Evolutionary conservation across 2,329 filamentous ascomycete genomes (phyloP).

Genomic region (Plectosphaerella cucumerina): DNA sequence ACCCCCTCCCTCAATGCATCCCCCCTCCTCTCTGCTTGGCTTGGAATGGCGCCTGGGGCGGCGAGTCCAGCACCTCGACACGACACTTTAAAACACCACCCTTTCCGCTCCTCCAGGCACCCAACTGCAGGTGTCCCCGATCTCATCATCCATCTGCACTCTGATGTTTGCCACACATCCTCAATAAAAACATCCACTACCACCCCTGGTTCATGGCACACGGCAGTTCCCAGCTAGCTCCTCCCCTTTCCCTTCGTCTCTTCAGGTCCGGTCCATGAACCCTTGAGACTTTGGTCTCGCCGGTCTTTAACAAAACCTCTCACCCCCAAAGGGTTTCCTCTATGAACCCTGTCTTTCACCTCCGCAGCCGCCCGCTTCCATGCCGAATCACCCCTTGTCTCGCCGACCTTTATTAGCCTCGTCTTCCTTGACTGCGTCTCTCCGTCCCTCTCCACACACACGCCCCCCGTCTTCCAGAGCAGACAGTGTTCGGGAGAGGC

Average conservation of each 20-base stretch:
- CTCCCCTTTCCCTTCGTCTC: neutral
- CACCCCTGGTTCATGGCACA: neutral
- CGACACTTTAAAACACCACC: too few relatives aligned
- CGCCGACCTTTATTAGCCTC: constrained; percentile 14
- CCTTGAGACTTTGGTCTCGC: too few relatives aligned
- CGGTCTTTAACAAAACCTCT: neutral
- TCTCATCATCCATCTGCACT: neutral
- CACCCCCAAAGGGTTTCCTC: constrained; percentile 1
- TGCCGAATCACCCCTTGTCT: constrained; percentile 12
- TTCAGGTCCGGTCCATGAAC: neutral
- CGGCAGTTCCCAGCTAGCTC: neutral
- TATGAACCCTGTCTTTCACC: constrained; percentile 9
- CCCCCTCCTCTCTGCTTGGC: too few relatives aligned
- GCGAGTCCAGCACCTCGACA: too few relatives aligned
- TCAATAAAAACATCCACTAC: neutral
- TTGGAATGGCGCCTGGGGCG: too few relatives aligned
- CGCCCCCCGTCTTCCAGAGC: neutral
- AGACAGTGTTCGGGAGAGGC: too few relatives aligned
- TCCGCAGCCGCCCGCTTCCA: constrained; percentile 8
- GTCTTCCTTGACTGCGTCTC: constrained; percentile 18
- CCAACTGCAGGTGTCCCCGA: neutral
- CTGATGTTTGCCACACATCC: neutral
- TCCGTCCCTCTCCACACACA: too few relatives aligned
- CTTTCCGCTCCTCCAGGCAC: too few relatives aligned
- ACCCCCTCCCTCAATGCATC: neutral